These are phyloP conservation scores for Euphorbia peplus DNA, from an alignment of 345 rosid species.

Conservation along the genomic window DNA sequence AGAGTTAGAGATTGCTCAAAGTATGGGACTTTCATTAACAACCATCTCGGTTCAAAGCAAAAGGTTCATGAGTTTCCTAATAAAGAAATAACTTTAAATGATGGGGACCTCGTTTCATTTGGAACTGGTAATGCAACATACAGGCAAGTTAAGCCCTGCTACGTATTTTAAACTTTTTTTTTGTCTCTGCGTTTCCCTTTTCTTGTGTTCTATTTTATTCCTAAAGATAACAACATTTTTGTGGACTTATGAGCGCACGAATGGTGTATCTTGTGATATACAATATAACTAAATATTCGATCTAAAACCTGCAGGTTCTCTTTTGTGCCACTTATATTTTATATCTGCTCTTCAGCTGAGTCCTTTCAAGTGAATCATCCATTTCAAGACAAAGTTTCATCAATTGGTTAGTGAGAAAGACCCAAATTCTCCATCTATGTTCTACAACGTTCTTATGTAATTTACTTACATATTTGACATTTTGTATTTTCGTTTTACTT, in stretches of 20 bases:
- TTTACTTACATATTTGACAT: neutral
- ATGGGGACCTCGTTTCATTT: constrained; percentile 71
- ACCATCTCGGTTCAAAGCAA: constrained; percentile 36
- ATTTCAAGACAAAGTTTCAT: constrained; percentile 52
- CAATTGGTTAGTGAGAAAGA: constrained; percentile 59
- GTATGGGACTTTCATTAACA: constrained; percentile 77
- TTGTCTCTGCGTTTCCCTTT: neutral
- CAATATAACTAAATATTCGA: constrained; percentile 5
- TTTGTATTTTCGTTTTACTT: neutral
- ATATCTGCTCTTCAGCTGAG: constrained; percentile 44
- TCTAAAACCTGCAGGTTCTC: constrained; percentile 54
- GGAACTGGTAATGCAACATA: constrained; percentile 82
- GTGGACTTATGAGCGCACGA: neutral
- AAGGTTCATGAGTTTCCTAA: constrained; percentile 65
- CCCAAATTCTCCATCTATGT: neutral
- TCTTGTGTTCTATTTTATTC: neutral
- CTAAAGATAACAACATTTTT: neutral
- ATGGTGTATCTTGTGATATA: neutral
- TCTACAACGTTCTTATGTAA: neutral
- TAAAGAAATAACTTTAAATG: constrained; percentile 54
- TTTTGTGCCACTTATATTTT: constrained; percentile 53
- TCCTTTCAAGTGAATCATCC: constrained; percentile 33
- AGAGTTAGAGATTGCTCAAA: constrained; percentile 76
- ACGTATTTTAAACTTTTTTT: neutral
- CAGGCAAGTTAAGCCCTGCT: constrained; percentile 42